A percentile compares a stretch with the other conserved stretches of the same genome.
Conservation (phyloP, 768 basidiomycete genomes). For the Boletus patriciae region DNA sequence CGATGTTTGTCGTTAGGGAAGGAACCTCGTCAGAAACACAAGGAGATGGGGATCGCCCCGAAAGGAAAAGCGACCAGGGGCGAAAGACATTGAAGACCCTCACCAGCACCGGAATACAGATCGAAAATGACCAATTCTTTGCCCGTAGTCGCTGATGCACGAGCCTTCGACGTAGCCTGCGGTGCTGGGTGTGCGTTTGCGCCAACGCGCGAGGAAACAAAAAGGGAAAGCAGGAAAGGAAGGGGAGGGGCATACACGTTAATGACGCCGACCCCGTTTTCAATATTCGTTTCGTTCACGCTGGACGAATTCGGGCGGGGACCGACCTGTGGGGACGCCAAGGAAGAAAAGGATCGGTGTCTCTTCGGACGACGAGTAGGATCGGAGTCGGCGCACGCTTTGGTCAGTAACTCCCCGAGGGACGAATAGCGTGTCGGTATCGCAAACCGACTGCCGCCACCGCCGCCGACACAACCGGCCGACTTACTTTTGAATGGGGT, state of each 20-base stretch:
- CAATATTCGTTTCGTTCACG: slow-evolving; percentile 53
- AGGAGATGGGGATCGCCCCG: neutral
- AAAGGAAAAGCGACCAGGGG: neutral
- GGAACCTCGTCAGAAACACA: neutral
- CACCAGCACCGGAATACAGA: slow-evolving; percentile 41
- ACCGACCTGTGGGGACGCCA: slow-evolving; percentile 32
- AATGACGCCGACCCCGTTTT: slow-evolving; percentile 52
- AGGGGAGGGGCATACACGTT: slow-evolving; percentile 30
- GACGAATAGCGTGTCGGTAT: neutral
- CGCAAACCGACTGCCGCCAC: too few species aligned
- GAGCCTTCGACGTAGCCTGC: neutral
- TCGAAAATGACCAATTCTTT: slow-evolving; percentile 61
- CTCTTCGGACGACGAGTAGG: neutral
- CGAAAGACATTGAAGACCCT: neutral
- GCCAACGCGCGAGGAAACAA: too few species aligned
- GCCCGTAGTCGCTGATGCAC: slow-evolving; percentile 39
- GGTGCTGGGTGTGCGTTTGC: neutral
- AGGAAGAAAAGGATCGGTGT: neutral
- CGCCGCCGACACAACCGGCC: neutral
- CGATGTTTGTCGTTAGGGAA: slow-evolving; percentile 41
- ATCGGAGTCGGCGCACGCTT: slow-evolving; percentile 35
- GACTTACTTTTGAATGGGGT: slow-evolving; percentile 61
- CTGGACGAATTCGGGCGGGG: slow-evolving; percentile 44
- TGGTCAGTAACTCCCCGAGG: slow-evolving; percentile 58
- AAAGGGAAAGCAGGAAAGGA: too few species aligned